Percentiles rank a stretch among this genome's conserved stretches.
Evolutionary conservation across 495 filamentous ascomycete species (phyloP).

Genomic region (Viridothelium virens): DNA sequence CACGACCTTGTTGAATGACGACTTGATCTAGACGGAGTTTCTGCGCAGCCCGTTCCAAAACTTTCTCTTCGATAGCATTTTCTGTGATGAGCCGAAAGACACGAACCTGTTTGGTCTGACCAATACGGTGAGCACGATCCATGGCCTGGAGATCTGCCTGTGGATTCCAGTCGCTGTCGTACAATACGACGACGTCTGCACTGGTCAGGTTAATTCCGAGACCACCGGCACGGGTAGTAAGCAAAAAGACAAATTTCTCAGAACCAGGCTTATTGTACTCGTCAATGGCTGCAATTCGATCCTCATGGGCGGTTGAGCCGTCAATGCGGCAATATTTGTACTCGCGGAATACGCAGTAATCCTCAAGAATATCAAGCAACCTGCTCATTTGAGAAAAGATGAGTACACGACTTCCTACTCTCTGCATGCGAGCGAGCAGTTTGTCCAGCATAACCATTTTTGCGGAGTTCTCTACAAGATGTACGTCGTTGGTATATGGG

Average conservation of each 20-base stretch:
- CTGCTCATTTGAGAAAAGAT: conserved; percentile 99
- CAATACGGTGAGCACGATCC: conserved; percentile 97
- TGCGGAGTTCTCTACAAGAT: conserved; percentile 84
- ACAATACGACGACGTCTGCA: conserved; percentile 96
- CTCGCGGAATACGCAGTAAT: conserved; percentile 92
- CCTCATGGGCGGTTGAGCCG: conserved; percentile 93
- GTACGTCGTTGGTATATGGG: conserved; percentile 96
- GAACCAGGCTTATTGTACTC: conserved; percentile 95
- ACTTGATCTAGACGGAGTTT: conserved; percentile 95
- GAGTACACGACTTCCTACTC: conserved; percentile 80
- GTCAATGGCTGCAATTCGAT: conserved; percentile 94
- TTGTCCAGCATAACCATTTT: conserved; percentile 98
- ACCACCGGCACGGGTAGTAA: conserved; percentile 95
- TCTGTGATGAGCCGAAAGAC: conserved; percentile 97
- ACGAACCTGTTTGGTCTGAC: conserved; percentile 94
- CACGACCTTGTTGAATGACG: conserved; percentile 98
- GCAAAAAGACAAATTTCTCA: conserved; percentile 93
- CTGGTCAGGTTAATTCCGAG: conserved; percentile 96
- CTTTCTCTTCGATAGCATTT: conserved; percentile 97
- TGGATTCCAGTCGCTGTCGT: conserved; percentile 98
- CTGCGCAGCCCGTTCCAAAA: conserved; percentile 92
- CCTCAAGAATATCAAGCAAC: conserved; percentile 92
- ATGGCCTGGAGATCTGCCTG: conserved; percentile 98
- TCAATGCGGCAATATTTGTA: conserved; percentile 98
- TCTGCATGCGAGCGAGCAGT: conserved; percentile 73